phyloP scores from a whole-genome alignment of 441 rosid species.

The Euphorbia schlechtendalii region DNA sequence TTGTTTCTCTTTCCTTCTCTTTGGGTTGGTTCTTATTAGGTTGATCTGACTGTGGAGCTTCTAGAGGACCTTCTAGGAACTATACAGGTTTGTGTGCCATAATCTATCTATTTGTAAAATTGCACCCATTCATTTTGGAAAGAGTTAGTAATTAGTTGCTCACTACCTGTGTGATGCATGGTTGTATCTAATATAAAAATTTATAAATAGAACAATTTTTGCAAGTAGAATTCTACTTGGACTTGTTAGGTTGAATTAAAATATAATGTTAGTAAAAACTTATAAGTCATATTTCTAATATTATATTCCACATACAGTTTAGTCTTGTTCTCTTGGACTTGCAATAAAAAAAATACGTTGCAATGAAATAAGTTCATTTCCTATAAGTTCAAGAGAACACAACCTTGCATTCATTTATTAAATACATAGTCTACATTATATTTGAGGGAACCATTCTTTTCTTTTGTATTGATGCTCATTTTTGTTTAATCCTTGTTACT shows the following conservation, averaged over 20 bases:
- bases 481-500: background rate
- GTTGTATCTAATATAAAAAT: background rate
- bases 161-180: background rate
- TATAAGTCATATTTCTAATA: background rate
- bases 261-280: background rate
- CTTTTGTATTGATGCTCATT: background rate
- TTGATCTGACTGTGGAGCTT: slow-evolving; percentile 72
- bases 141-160: background rate
- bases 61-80: slow-evolving; percentile 73
- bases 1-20: slow-evolving; percentile 8
- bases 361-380: no score
- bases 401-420: background rate
- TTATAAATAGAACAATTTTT: background rate
- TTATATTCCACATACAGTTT: background rate
- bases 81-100: slow-evolving; percentile 48
- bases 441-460: background rate
- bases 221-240: background rate
- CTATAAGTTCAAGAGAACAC: no score
- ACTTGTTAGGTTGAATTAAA: background rate
- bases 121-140: slow-evolving; percentile 8
- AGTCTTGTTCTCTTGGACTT: background rate
- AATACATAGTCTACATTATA: background rate
- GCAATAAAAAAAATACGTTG: no score
- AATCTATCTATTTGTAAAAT: slow-evolving; percentile 1
- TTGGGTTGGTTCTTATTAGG: slow-evolving; percentile 37